Evolutionary conservation across 139 green algal genomes (phyloP), one percentile per base, ranked within the genome.

Genomic region (Nannochloris sp.): DNA sequence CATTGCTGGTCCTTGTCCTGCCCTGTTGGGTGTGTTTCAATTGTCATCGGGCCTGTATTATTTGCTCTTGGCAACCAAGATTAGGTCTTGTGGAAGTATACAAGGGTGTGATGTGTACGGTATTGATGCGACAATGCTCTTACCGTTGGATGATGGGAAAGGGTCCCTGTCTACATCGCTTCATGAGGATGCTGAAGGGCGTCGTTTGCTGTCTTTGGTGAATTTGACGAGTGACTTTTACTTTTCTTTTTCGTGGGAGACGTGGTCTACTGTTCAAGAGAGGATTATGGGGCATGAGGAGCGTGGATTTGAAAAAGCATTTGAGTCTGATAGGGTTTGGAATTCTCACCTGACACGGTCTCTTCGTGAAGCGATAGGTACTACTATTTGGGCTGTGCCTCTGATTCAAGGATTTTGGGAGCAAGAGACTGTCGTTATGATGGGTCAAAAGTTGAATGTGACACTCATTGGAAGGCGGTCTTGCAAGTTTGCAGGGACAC

Each of bases 331-430:
- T 76, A 92, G 94, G 63, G 83, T 94, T 20, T 98, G 92, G 92
- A 98, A 98, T 69, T 80, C 79, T 3, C 87, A 84, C 68, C 82
- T 98, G 1, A 89, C 84, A 3, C 59, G 71, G 31, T 65, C 72
- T 8, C 70, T 96, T 59, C 76, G 89, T 1, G 23, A 46, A 5
- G 66, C 65, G 13, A 59, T 91, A 44, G 73, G 71, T 61, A 75
- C 59, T 66, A 30, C 30, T 13, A 61, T 76, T 10, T 98, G 91
- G 91, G 70, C 81, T 16, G 61, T 94, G 43, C 82, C 92, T 20
- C 78, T 98, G 11, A 71, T 95, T 2, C 92, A 98, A 62, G 92
- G 92, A 59, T 95, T 75, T 72, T 97, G 86, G 73, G 74, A 95
- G 69, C 92, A 97, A 78, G 72, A 86, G 31, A 65, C 64, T 37